Evolutionary conservation across 2,329 filamentous ascomycete species (phyloP).

Genomic region (Graphilbum fragrans): DNA sequence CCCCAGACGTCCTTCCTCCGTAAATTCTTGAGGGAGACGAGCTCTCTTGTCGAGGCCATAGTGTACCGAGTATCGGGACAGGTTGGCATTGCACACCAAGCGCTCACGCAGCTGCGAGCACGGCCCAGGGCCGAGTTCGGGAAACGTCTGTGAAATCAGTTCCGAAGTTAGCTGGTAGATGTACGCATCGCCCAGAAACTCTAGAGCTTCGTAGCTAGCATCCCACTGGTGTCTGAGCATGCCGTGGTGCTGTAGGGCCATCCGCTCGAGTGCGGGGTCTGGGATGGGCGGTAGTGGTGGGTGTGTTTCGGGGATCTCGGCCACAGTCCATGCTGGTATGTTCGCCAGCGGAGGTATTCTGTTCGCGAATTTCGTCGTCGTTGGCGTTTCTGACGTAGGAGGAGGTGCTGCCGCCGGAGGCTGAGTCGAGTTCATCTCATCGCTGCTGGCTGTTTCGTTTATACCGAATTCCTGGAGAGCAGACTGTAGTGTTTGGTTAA

Average conservation of each 20-base stretch:
- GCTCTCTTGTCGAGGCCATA: constrained; percentile 62
- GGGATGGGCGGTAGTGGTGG: constrained; percentile 51
- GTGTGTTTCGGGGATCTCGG: constrained; percentile 32
- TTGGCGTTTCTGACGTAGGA: too few species aligned
- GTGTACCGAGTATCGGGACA: constrained; percentile 54
- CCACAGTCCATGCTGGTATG: constrained; percentile 28
- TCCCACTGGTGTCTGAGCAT: constrained; percentile 21
- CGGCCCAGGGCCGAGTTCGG: constrained; percentile 50
- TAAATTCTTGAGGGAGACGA: constrained; percentile 37
- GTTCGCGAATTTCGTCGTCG: background rate
- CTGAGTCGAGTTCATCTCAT: background rate
- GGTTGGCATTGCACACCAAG: constrained; percentile 68
- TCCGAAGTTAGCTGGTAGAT: constrained; percentile 63
- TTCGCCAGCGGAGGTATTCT: constrained; percentile 6
- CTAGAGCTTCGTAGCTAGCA: constrained; percentile 65
- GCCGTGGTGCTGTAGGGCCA: constrained; percentile 55
- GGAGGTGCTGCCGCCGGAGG: too few species aligned
- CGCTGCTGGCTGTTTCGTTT: background rate
- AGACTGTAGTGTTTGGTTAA: too few species aligned
- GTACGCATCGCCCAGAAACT: constrained; percentile 78
- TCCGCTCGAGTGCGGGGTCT: constrained; percentile 45
- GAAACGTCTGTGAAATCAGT: constrained; percentile 62
- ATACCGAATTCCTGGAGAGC: too few species aligned
- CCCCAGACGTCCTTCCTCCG: constrained; percentile 16
- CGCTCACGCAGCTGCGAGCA: constrained; percentile 66